A percentile compares a stretch with the other conserved stretches of the same genome.
Conservation (phyloP, 371 early-diverging fungal genomes). For the Dichotomocladium elegans region DNA sequence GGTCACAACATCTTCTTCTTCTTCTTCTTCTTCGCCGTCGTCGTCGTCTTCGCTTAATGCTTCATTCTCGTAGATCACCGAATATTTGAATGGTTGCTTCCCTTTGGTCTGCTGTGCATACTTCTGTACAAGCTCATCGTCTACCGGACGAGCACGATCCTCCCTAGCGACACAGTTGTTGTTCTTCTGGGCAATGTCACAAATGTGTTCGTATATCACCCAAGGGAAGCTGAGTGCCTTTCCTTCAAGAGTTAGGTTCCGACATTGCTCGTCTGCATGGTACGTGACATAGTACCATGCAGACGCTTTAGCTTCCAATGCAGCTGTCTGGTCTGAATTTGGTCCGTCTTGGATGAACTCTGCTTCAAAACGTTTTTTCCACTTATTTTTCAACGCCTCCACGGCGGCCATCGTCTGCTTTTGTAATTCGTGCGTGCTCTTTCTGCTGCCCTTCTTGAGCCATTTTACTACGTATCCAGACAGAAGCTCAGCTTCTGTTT, state of each 20-base stretch:
- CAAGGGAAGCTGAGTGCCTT: slow-evolving; percentile 60
- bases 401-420: slow-evolving; percentile 40
- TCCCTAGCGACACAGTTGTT: neutral
- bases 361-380: slow-evolving; percentile 37
- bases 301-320: slow-evolving; percentile 47
- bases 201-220: slow-evolving; percentile 52
- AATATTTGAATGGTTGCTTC: neutral
- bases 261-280: slow-evolving; percentile 26
- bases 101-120: neutral
- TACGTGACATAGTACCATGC: slow-evolving; percentile 75
- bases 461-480: slow-evolving; percentile 47
- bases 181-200: slow-evolving; percentile 37
- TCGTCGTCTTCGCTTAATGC: neutral
- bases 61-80: neutral
- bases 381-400: slow-evolving; percentile 22
- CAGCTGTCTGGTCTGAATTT: slow-evolving; percentile 4
- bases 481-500: slow-evolving; percentile 46
- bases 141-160: slow-evolving; percentile 6
- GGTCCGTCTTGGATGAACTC: slow-evolving; percentile 28
- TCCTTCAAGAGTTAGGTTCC: slow-evolving; percentile 18
- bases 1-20: neutral
- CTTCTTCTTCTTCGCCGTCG: too few relatives aligned
- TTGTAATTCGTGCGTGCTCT: slow-evolving; percentile 40
- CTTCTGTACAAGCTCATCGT: slow-evolving; percentile 6
- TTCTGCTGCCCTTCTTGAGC: slow-evolving; percentile 35